Base-by-base conservation (phyloP, 2,329 filamentous ascomycete genomes). In the Fusarium dlaminii region DNA sequence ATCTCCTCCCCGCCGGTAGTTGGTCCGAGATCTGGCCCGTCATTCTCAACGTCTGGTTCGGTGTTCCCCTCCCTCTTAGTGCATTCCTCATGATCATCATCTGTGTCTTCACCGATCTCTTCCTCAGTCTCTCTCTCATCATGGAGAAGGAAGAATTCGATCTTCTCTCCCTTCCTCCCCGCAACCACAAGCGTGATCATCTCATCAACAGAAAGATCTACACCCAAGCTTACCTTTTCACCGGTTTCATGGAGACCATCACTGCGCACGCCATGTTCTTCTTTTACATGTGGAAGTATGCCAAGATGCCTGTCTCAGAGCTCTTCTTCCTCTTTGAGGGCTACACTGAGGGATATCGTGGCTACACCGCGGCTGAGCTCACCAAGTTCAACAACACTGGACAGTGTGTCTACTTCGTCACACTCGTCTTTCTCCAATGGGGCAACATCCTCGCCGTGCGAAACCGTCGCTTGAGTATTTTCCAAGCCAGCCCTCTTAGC, bases 1-100 rank as follows among this genome's bases (percentile, higher is more conserved):
- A 84, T 48, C 81, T 89, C 2, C 80, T 89, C 0, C 87, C 87
- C 0, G 87, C 88, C 0, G 87, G 88, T 42, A 84, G 82, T 54
- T 89, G 84, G 82, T 89, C 87, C 9, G 88, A 90, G 76, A 88
- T 90, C 70, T 89, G 87, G 86, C 88, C 88, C 0, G 87, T 89
- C 2, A 39, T 90, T 4, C 79, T 88, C 73, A 89, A 89, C 69
- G 87, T 89, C 63, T 88, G 86, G 74, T 86, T 89, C 36, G 87
- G 88, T 7, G 83, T 89, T 7, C 88, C 88, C 0, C 81, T 87
- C 0, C 86, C 87, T 0, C 76, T 89, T 0, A 85, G 82, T 43
- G 83, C 87, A 0, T 89, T 89, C 76, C 82, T 89, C 46, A 89
- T 89, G 87, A 89, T 89, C 72, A 87, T 89, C 69, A 88, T 89